Evolutionary conservation across 345 rosid species (phyloP).

Genomic region (Melaleuca quinquenervia): DNA sequence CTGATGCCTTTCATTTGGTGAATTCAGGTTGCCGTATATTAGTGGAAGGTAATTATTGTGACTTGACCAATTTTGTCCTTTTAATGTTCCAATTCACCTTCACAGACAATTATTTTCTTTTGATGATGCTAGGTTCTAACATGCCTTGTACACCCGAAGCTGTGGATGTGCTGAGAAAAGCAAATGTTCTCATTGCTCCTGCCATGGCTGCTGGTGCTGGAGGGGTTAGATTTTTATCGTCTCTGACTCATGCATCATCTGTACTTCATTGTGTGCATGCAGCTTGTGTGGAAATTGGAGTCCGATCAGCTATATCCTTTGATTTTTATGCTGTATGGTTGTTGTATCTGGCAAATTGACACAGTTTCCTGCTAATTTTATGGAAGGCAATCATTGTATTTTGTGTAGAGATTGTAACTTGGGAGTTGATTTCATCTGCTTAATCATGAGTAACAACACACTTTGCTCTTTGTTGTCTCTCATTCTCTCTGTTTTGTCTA

Average conservation of each 20-base stretch:
- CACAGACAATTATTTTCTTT: background rate
- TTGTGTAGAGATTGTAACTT: background rate
- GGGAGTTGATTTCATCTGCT: background rate
- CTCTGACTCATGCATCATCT: background rate
- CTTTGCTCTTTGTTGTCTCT: background rate
- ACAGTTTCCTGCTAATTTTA: background rate
- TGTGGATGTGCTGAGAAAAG: slow-evolving; percentile 74
- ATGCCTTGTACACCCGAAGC: slow-evolving; percentile 99
- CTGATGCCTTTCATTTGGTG: slow-evolving; percentile 88
- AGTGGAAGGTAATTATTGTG: slow-evolving; percentile 66
- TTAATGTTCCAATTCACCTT: background rate
- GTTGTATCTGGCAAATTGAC: background rate
- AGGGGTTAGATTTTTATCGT: slow-evolving; percentile 39
- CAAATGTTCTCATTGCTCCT: slow-evolving; percentile 87
- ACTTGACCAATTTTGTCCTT: background rate
- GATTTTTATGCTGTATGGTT: background rate
- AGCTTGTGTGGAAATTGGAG: background rate
- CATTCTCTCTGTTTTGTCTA: background rate
- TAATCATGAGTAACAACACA: background rate
- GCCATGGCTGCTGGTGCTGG: slow-evolving; percentile 99
- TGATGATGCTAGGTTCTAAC: slow-evolving; percentile 53
- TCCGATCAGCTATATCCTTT: background rate
- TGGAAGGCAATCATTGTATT: background rate
- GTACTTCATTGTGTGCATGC: background rate
- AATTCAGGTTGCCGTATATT: slow-evolving; percentile 81